These are phyloP conservation scores for Saccharomycopsis lassenensis DNA, from an alignment of 805 yeast species.

Conservation along the genomic window DNA sequence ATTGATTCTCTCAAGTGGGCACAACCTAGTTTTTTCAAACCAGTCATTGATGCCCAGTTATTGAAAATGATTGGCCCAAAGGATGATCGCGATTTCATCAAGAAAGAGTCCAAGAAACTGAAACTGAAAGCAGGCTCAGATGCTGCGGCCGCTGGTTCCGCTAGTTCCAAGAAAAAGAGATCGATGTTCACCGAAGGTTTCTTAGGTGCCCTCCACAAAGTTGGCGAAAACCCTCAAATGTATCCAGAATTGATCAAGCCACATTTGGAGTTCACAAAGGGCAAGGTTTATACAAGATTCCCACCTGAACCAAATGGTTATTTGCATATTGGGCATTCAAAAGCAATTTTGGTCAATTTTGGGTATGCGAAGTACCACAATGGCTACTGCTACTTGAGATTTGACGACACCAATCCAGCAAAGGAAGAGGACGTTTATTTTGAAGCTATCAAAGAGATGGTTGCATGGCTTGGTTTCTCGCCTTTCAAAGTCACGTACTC, in stretches of 20 bases:
- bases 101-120: constrained; percentile 62
- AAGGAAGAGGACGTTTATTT: constrained; percentile 94
- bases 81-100: constrained; percentile 81
- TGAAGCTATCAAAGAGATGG: constrained; percentile 71
- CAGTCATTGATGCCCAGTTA: constrained; percentile 71
- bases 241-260: constrained; percentile 74
- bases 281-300: constrained; percentile 84
- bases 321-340: constrained; percentile 94
- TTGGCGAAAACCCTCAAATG: constrained; percentile 91
- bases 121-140: constrained; percentile 23
- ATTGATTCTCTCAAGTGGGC: constrained; percentile 85
- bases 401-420: constrained; percentile 97
- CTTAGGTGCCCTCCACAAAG: constrained; percentile 86
- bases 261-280: constrained; percentile 69
- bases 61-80: constrained; percentile 77
- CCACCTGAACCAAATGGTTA: constrained; percentile 99
- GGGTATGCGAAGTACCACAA: constrained; percentile 86
- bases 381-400: constrained; percentile 87
- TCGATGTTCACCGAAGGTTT: constrained; percentile 94
- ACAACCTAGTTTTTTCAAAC: constrained; percentile 75
- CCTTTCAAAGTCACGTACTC: constrained; percentile 96
- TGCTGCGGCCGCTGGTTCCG: constrained; percentile 20
- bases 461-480: constrained; percentile 85
- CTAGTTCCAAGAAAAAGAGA: constrained; percentile 26
- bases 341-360: constrained; percentile 95